Base-by-base conservation (phyloP, 2,329 filamentous ascomycete species). In the Aspergillus sp. region DNA sequence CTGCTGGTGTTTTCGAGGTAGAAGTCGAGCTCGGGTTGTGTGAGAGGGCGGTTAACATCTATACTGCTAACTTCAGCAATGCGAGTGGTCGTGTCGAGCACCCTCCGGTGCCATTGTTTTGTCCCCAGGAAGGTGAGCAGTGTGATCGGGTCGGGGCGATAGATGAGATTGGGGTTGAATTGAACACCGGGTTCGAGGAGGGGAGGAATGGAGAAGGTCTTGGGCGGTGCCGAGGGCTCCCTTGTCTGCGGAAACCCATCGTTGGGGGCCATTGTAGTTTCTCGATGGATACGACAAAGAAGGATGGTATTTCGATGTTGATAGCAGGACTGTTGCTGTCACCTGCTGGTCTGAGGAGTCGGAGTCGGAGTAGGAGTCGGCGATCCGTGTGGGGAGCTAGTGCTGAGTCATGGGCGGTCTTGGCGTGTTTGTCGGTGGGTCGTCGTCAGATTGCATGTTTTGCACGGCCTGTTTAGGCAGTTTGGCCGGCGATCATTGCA, bases 1-100 rank as follows among this genome's bases (percentile, higher is more conserved):
- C 52, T 59, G 21, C 68, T 65, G 48, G 52, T 40, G 43, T 64
- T 58, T n/a, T 60, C 56, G 19, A 69, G 64, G 37, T 73, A 63
- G 19, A 67, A 68, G 58, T 75, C 73, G 21, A 74, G 46, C 52
- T 76, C 73, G 8, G 68, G 65, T 55, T 76, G 73, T 2, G 70
- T 73, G 3, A 66, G 66, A 6, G 55, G 21, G 9, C 73, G 68
- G 24, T 67, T 63, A 1, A 69, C 56, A 5, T 68, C 9, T 17
- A 66, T 58, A 19, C 64, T 63, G 15, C 54, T 57, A 11, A 62
- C 61, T 15, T 69, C 66, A 2, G 71, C 65, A 2, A 62, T 37
- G 5, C 31, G 9, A 64, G 59, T 15, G 12, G 15, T 35, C 0
- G 17, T 12, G 14, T 45, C 55, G 1, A 62, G 51, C 23, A 15